Evolutionary conservation across 192 early-diverging fungal species (phyloP), one percentile per base, ranked within the genome.

Genomic region (Linnemannia zychae): DNA sequence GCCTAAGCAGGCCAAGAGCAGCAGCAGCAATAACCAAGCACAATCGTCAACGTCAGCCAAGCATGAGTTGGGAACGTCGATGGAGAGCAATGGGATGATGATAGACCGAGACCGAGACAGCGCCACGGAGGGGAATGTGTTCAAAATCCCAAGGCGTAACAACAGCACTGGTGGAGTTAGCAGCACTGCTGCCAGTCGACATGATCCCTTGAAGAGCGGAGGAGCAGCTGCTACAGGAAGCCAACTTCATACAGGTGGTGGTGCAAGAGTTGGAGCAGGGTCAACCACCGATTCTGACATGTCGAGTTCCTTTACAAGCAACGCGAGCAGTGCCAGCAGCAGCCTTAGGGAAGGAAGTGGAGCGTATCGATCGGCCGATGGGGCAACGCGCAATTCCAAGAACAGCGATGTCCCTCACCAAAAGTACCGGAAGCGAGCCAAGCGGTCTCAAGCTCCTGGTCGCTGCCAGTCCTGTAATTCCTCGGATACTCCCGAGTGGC

Each of bases 401-500:
- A 67, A 57, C 15, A 34, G 72, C 16, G 71, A 67, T 16, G 74
- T 47, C 11, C 70, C 71, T 0, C 77, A 77, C 36, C 82, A 84
- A 67, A 84, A 84, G 77, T 84, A 84, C 24, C 72, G 77, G 1
- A 84, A 84, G 46, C 72, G 82, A 7, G 82, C 82, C 67, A 91
- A 92, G 77, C 88, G 91, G 31, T 87, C 94, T 3, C 90, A 93
- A 7, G 90, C 91, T 50, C 93, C 94, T 60, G 93, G 92, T 40
- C 84, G 93, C 18, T 95, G 94, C 74, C 92, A 92, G 37, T 93
- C 93, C 15, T 99, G 98, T 77, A 92, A 95, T 72, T 95, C 93
- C 67, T 95, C 93, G 5, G 96, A 96, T 80, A 98, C 97, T 0
- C 97, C 97, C 40, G 96, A 98, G 85, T 99, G 98, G 98, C 90